These are phyloP conservation scores for Vaccinium corymbosum DNA, from an alignment of 148 eudicot species.

Conservation along the genomic window DNA sequence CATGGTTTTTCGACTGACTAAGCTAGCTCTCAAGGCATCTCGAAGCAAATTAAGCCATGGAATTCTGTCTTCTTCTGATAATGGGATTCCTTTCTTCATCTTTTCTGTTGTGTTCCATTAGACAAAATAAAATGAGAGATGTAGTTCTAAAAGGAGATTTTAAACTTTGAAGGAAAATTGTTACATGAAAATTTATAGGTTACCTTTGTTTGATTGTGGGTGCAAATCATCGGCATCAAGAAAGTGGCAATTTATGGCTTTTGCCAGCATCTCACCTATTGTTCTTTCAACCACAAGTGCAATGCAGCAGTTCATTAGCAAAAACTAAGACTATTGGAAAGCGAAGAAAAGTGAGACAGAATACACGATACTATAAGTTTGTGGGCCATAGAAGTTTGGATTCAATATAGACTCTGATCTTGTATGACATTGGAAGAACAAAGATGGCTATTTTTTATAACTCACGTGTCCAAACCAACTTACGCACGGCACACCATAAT, in stretches of 20 bases:
- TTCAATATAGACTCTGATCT: not conserved
- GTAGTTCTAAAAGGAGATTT: not conserved
- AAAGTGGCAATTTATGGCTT: constrained; percentile 48
- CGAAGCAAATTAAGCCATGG: constrained; percentile 81
- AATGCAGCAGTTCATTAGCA: not conserved
- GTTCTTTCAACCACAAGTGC: constrained; percentile 42
- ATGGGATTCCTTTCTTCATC: constrained; percentile 86
- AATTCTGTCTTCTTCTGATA: constrained; percentile 71
- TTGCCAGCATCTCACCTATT: constrained; percentile 69
- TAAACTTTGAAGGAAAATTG: not conserved
- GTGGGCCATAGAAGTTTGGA: not conserved
- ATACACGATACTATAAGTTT: not conserved
- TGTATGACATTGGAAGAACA: not conserved
- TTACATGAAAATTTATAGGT: not conserved
- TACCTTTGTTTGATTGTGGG: constrained; percentile 85
- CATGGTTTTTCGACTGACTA: constrained; percentile 35
- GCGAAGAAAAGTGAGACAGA: not conserved
- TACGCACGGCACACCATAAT: too few species aligned
- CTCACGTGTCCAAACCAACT: too few species aligned
- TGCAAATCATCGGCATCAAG: constrained; percentile 97
- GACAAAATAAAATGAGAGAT: not conserved
- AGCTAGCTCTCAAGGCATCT: constrained; percentile 36
- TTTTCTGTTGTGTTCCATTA: constrained; percentile 43
- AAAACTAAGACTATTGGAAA: not conserved
- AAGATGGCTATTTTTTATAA: too few species aligned